Evolutionary conservation across 371 early-diverging fungal species (phyloP).

Genomic region (Phascolomyces articulosus): DNA sequence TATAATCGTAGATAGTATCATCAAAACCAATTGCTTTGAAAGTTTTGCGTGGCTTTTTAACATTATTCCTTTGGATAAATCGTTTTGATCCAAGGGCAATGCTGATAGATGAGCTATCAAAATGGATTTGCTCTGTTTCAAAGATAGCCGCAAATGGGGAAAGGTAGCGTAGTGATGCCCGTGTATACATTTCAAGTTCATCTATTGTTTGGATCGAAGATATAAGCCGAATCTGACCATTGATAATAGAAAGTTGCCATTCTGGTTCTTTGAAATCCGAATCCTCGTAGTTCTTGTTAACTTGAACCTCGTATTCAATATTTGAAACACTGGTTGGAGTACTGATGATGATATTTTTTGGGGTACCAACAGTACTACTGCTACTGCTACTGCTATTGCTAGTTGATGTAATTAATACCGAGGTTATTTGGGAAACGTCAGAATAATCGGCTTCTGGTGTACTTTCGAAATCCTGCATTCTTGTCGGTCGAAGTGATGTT

Average conservation of each 20-base stretch:
- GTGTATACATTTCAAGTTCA: constrained; percentile 10
- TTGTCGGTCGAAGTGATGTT: too few species aligned
- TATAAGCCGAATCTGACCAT: constrained; percentile 13
- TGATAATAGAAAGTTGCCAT: constrained; percentile 19
- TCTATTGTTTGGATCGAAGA: constrained; percentile 11
- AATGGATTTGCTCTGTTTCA: neutral
- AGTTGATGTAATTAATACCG: neutral
- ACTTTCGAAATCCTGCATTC: too few species aligned
- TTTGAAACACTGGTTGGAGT: too few species aligned
- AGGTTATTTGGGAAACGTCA: neutral
- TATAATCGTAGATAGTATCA: neutral
- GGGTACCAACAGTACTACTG: neutral
- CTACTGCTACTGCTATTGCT: neutral
- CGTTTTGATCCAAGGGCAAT: neutral
- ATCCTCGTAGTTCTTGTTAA: neutral
- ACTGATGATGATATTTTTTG: neutral
- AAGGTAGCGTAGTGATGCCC: constrained; percentile 14
- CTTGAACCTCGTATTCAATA: too few species aligned
- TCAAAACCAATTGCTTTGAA: neutral
- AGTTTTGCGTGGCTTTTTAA: neutral
- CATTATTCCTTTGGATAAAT: neutral
- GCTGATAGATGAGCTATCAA: constrained; percentile 6
- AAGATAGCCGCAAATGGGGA: constrained; percentile 16
- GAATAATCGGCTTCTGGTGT: too few species aligned
- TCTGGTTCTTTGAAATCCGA: neutral